Evolutionary conservation across 2,329 filamentous ascomycete species (phyloP), one percentile per base, ranked within the genome.

Genomic region (Alternaria gaisen): DNA sequence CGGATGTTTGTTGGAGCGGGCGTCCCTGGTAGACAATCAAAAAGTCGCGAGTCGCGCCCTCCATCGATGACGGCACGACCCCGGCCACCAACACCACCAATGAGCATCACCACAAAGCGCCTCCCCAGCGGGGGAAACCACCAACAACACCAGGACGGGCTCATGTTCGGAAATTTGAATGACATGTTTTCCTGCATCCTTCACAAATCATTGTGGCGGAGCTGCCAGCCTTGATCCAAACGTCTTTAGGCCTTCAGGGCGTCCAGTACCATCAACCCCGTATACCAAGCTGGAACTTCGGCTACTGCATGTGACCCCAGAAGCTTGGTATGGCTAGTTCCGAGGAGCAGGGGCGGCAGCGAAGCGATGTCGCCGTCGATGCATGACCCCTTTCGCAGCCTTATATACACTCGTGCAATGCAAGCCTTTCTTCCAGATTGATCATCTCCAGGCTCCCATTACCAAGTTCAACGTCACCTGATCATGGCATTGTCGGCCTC

Each of bases 31-130:
- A 14, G 51, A 51, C 53, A 53, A 63, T 63, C 66, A 68, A 71
- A 70, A 74, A 67, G 68, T 72, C 66, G 70, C 63, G 65, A 67
- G 60, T 63, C 67, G 69, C 69, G 68, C 66, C 65, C 52, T 62
- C 69, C 46, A 68, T 72, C 70, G 67, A 75, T 75, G 73, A 76
- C 70, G 68, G 75, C 70, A 74, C 67, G 64, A 75, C 68, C 63
- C 60, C 51, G 50, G 52, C 52, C 16, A n/a, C 22, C 50, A 50
- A 43, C 53, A 53, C 60, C 48, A 55, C 63, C 64, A 64, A 65
- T 67, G 47, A 63, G 46, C 57, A 40, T 57, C 51, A 54, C 56
- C 26, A 16, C 54, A 52, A 46, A 61, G 46, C 54, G 53, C 61
- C 55, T 41, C 52, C 14, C n/a, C 34, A 32, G 24, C 38, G 30